Evolutionary conservation across 2,329 filamentous ascomycete genomes (phyloP).

Genomic region (Monilinia aucupariae): DNA sequence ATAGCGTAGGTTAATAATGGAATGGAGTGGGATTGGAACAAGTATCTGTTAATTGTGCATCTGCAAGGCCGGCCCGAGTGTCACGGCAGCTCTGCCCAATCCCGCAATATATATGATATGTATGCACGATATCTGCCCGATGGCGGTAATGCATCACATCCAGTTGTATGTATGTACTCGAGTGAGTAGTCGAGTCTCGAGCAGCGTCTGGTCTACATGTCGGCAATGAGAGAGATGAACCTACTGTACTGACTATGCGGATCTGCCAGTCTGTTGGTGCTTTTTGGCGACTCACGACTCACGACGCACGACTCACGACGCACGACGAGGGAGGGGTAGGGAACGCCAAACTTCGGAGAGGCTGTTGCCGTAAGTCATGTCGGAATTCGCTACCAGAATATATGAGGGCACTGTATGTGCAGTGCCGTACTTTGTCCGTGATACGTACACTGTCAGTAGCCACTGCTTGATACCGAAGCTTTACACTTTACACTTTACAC

Average conservation of each 20-base stretch:
- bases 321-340: conserved; percentile 8
- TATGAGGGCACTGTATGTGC: background rate
- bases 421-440: background rate
- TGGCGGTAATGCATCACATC: background rate
- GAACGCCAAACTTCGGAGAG: conserved; percentile 4
- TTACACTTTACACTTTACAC: too few species aligned
- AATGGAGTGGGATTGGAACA: background rate
- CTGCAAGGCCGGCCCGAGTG: conserved; percentile 14
- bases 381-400: conserved; percentile 13
- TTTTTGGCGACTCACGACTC: too few species aligned
- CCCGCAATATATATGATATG: background rate
- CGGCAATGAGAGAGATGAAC: conserved; percentile 4
- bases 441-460: conserved; percentile 1
- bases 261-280: background rate
- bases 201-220: background rate
- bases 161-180: background rate
- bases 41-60: background rate
- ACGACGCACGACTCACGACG: too few species aligned
- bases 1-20: too few species aligned
- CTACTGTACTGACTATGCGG: too few species aligned
- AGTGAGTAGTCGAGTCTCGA: background rate
- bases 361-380: background rate
- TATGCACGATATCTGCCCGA: conserved; percentile 7
- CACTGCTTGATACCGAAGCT: background rate
- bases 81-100: conserved; percentile 11